Base-by-base conservation (phyloP, 106 monocot species). In the Dendrobium officinale region DNA sequence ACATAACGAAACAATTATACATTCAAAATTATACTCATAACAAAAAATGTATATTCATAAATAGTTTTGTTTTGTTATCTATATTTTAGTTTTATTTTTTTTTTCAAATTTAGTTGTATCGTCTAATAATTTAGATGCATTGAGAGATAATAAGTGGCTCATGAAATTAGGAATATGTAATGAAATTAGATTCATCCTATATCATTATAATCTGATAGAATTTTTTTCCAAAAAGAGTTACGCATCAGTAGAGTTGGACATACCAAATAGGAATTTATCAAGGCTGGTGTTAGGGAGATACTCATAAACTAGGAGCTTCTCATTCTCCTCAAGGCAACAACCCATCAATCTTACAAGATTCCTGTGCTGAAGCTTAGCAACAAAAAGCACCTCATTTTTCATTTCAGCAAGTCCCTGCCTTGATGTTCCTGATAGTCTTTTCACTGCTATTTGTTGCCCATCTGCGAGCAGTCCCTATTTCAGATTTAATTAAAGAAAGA, bases 291-390 rank as follows among this genome's bases (percentile, higher is more conserved):
- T 76, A 49, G 49, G 26, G 8, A 76, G 76, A 49, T 10, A 76
- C n/a, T 76, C 76, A 49, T 76, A 76, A 20, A 76, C 76, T 22
- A 76, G 49, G 2, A 76, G n/a, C 6, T 49, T 76, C 26, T 76
- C 76, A n/a, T 27, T n/a, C 45, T 76, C 42, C 13, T 76, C 76
- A 26, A 76, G n/a, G 49, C 76, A 76, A 77, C 72, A 72, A 20
- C 72, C 80, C 15, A 73, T 55, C 27, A 81, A 73, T 45, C 81
- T 51, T 8, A 81, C 81, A 16, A 81, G 81, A 56, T 81, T 81
- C 33, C 81, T 3, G 67, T 81, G 81, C 24, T 81, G 74, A 42
- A 80, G 72, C 70, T 56, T 81, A 55, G 81, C 73, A n/a, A 81
- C 55, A 41, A 81, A 56, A 73, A 42, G 43, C 72, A 81, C 74